Evolutionary conservation across 2,329 filamentous ascomycete species (phyloP), one percentile per base, ranked within the genome.

Genomic region (Fusarium sp.): DNA sequence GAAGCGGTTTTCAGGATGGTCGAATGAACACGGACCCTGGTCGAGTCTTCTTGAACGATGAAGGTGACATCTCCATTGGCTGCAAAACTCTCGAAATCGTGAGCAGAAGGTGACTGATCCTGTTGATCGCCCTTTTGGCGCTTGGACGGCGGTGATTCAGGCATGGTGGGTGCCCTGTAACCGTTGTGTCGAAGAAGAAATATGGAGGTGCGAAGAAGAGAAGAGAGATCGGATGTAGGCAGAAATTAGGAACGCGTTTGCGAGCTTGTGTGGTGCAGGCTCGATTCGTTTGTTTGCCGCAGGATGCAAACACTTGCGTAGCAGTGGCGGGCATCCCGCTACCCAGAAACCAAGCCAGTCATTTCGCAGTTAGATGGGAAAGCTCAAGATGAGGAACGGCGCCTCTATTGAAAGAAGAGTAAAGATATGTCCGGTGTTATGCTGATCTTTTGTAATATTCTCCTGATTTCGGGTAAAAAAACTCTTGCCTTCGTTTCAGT

Each of bases 31-130:
- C 44, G 48, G 6, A 64, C 61, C 15, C 34, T 13, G 6, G 13
- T 42, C 3, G 26, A 26, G 26, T 42, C 18, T 0, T 13, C 20
- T 3, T 42, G 9, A 1, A 28, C 20, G 4, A 68, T 9, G n/a
- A 68, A 57, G 0, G 50, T 5, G 11, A 64, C 15, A 5, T 68
- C 44, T 9, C 58, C 53, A 4, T 36, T 2, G 2, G 48, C 13
- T 1, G 26, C 43, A 7, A 49, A 56, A 5, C 20, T 20, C 2
- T 56, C 31, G 5, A 57, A 63, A 31, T 34, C 13, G 3, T 24
- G 5, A 6, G 14, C 1, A 9, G 6, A 4, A 6, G 28, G 20
- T 7, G n/a, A 7, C 1, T 17, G 17, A 8, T 17, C 18, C n/a
- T 22, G 8, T 28, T 28, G 8, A 10, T 1, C 18, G 4, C 20